Base-by-base conservation (phyloP, 176 grass and related monocot genomes). In the Chloris gayana region DNA sequence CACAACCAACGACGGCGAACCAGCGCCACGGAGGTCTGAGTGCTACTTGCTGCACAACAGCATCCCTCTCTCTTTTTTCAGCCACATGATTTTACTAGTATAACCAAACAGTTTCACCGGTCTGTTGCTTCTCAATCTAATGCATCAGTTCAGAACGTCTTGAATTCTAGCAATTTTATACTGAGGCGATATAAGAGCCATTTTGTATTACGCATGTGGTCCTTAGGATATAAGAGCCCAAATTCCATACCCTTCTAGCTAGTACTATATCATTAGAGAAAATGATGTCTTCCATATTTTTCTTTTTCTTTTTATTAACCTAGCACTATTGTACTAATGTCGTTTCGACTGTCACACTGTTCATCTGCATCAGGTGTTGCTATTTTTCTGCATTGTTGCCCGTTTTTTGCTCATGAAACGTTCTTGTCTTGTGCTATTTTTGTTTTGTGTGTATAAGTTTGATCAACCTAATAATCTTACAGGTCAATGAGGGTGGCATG, bases 401-500 rank as follows among this genome's bases (percentile, higher is more conserved):
- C 26, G 26, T 50, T 46, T 63, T 75, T 60, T 66, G n/a, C 19
- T 59, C 19, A 30, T 19, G 63, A 26, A 39, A 60, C 22, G 80
- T 87, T 76, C 30, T 15, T 72, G 6, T 35, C 21, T 54, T 35
- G 39, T 34, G 2, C 50, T 49, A 49, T 46, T 61, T 78, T 33
- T 32, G 11, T 57, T 80, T 59, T 64, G 26, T 14, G 14, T 34
- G 19, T 77, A 22, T 32, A 38, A 61, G 12, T 74, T 80, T 72
- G 69, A 14, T 58, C 50, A 41, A 64, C 69, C 54, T n/a, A n/a
- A n/a, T n/a, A n/a, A n/a, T n/a, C n/a, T 53, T 87, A 39, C 64
- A 97, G 94, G 64, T 58, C 74, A 88, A 64, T 65, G 71, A 88
- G 17, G 62, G 25, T 76, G 72, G 66, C 67, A 69, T 38, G 42